These are phyloP conservation scores for Aspergillus olivimuriae DNA, from an alignment of 495 filamentous ascomycete genomes.

Conservation along the genomic window DNA sequence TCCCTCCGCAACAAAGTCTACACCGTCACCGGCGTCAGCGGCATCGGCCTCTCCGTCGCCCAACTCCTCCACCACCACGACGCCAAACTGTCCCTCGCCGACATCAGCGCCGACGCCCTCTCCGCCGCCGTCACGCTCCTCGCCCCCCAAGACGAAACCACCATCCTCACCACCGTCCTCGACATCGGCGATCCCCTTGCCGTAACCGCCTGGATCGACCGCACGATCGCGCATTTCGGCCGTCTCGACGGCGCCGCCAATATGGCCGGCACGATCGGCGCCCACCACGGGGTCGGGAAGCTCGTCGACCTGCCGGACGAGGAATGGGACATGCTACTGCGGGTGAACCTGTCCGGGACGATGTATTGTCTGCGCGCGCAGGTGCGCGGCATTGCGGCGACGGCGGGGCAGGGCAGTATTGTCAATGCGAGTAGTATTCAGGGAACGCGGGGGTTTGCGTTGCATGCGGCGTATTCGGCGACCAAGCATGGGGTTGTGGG, in stretches of 20 bases:
- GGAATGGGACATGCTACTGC: conserved; percentile 48
- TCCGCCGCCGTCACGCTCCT: conserved; percentile 11
- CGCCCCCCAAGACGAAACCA: conserved; percentile 2
- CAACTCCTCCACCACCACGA: conserved; percentile 42
- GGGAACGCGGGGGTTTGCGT: conserved; percentile 43
- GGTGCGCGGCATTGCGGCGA: conserved; percentile 37
- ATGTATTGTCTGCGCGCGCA: conserved; percentile 54
- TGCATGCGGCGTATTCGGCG: conserved; percentile 47
- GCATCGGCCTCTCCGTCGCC: conserved; percentile 53
- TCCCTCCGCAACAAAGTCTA: conserved; percentile 40
- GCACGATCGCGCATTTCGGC: conserved; percentile 38
- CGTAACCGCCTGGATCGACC: conserved; percentile 43
- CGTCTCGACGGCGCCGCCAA: conserved; percentile 53
- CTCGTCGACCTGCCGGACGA: conserved; percentile 30
- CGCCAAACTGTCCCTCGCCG: conserved; percentile 46
- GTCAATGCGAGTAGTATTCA: conserved; percentile 54
- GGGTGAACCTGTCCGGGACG: conserved; percentile 50
- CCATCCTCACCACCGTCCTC: conserved; percentile 27
- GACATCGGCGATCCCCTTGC: conserved; percentile 32
- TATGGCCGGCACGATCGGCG: conserved; percentile 46
- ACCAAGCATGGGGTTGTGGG: conserved; percentile 57
- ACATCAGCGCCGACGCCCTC: conserved; percentile 38
- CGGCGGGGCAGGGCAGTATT: conserved; percentile 41
- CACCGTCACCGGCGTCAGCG: conserved; percentile 49
- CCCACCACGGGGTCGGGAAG: conserved; percentile 28